These are phyloP conservation scores for Triglochin maritima DNA, from an alignment of 106 monocot species.

Conservation along the genomic window DNA sequence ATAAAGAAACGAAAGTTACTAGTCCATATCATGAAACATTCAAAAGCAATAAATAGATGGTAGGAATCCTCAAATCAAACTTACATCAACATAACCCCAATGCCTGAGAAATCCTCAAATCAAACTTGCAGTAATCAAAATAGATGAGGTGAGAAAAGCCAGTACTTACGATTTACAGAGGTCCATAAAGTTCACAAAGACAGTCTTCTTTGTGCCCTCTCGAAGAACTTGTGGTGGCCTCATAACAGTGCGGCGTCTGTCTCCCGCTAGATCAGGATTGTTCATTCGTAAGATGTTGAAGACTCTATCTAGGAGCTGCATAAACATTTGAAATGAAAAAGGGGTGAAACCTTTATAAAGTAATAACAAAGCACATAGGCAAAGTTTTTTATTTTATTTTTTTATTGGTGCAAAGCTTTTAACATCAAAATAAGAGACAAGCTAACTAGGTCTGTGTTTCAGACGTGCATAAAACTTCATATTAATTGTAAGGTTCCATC, in stretches of 20 bases:
- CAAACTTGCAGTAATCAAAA: background rate
- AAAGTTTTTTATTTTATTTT: too few species aligned
- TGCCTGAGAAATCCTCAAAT: background rate
- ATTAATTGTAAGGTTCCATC: too few species aligned
- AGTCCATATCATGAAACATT: too few species aligned
- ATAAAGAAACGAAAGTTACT: too few species aligned
- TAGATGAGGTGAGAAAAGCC: background rate
- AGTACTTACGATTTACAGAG: slow-evolving; percentile 65
- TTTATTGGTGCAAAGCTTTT: too few species aligned
- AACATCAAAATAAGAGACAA: too few species aligned
- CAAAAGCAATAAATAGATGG: background rate
- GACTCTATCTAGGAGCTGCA: slow-evolving; percentile 79
- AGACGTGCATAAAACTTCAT: too few species aligned
- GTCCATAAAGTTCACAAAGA: slow-evolving; percentile 98
- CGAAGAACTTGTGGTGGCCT: slow-evolving; percentile 94
- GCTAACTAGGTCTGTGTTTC: too few species aligned
- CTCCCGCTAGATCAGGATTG: slow-evolving; percentile 91
- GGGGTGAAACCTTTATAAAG: background rate
- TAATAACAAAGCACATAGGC: background rate
- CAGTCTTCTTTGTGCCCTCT: slow-evolving; percentile 96
- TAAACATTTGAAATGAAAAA: background rate
- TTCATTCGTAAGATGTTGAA: slow-evolving; percentile 87
- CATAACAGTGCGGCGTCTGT: slow-evolving; percentile 84
- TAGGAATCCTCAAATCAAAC: background rate
- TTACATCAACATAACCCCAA: too few species aligned